A percentile compares a stretch with the other conserved stretches of the same genome.
Conservation (phyloP, 805 yeast species). For the Ogataea degrootiae region DNA sequence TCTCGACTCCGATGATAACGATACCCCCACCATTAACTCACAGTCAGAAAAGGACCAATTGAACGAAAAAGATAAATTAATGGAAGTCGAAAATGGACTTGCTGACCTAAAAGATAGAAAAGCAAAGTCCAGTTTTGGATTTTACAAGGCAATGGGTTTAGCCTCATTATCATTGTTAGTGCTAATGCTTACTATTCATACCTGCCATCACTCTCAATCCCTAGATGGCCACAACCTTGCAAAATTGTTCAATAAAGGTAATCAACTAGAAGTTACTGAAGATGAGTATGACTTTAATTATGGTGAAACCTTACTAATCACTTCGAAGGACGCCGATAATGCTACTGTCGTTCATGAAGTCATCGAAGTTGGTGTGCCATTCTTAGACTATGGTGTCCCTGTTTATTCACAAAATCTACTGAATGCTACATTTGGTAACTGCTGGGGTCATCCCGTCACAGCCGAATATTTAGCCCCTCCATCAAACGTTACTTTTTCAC, state of each 20-base stretch:
- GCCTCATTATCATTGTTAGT: no score
- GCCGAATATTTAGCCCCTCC: conserved; percentile 41
- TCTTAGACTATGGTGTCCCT: conserved; percentile 28
- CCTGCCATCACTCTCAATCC: background rate
- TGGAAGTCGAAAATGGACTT: no score
- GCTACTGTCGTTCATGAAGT: conserved; percentile 21
- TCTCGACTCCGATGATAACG: background rate
- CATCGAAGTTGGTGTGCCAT: conserved; percentile 29
- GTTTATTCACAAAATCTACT: conserved; percentile 39
- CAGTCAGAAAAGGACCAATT: no score
- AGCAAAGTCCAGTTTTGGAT: no score
- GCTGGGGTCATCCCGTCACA: conserved; percentile 55
- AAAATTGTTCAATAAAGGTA: background rate
- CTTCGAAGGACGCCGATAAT: background rate
- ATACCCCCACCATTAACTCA: background rate
- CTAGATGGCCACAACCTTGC: background rate
- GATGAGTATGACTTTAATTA: background rate
- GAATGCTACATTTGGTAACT: conserved; percentile 47
- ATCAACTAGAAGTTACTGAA: background rate
- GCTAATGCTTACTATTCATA: no score
- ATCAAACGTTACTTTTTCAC: conserved; percentile 39
- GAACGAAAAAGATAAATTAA: no score
- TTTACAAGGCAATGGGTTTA: no score
- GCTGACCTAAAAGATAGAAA: no score
- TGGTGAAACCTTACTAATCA: background rate